Base-by-base conservation (phyloP, 805 yeast species). In the Gaillardinia entomophila region DNA sequence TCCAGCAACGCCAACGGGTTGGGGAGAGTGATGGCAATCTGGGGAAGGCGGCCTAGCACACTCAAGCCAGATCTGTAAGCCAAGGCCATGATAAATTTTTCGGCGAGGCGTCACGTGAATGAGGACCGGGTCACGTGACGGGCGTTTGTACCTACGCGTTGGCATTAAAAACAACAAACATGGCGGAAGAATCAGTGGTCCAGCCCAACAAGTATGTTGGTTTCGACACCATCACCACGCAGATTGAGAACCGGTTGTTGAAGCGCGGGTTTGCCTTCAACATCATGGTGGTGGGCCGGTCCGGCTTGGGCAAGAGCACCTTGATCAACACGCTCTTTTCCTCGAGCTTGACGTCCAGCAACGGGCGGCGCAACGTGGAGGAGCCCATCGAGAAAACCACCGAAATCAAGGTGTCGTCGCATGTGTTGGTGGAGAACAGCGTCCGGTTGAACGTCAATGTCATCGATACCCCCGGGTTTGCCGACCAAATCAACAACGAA, bases 401-500 rank as follows among this genome's bases (percentile, higher is more conserved):
- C 3, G 96, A 88, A 55, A 82, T 90, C 56, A 74, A 77, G 42
- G 80, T 80, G 17, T 69, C 79, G 18, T 59, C 74, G n/a, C 89
- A 82, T 40, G 70, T 73, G 12, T 70, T 92, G 43, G 61, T 77
- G 36, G 98, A 92, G 62, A 88, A 87, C 57, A 84, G 83, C 43
- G 97, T 92, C 36, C 78, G 80, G 41, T 75, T 92, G 55, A 82
- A 82, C 49, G 66, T 92, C 42, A 89, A 87, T 49, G 79, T 92
- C 35, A 85, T 92, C 53, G 98, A 92, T 57, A 92, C 98, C 3
- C 97, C 97, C 14, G 97, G 97, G 12, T 92, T 87, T 68, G 97
- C 96, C 25, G 98, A 92, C 68, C 96, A 85, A 63, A 83, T 92
- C 45, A 85, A 88, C 66, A 89, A 89, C 61, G 94, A 85, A 50